Conservation (phyloP, 805 yeast species). For the Ogataea allantospora region DNA sequence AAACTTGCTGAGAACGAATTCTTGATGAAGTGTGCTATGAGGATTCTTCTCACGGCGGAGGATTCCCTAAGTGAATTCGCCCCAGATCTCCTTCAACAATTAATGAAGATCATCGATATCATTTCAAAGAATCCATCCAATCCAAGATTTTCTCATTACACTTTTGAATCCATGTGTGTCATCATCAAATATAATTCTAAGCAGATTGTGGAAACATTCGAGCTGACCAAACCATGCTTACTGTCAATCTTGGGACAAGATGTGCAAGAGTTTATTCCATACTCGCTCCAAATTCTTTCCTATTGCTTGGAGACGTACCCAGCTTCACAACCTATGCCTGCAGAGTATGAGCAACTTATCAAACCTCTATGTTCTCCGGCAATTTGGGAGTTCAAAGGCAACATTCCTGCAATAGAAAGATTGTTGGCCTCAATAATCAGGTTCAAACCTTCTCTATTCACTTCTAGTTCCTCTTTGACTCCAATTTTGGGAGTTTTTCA, state of each 20-base stretch:
- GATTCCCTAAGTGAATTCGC: slow-evolving; percentile 53
- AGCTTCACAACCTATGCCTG: slow-evolving; percentile 51
- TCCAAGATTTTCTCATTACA: slow-evolving; percentile 87
- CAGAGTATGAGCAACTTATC: slow-evolving; percentile 59
- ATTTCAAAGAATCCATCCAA: slow-evolving; percentile 91
- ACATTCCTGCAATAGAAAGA: slow-evolving; percentile 89
- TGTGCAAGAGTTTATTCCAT: slow-evolving; percentile 92
- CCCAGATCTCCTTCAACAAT: slow-evolving; percentile 55
- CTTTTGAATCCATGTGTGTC: slow-evolving; percentile 84
- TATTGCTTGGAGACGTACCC: slow-evolving; percentile 67
- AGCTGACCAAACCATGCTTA: slow-evolving; percentile 62
- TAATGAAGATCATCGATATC: slow-evolving; percentile 63
- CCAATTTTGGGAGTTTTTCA: slow-evolving; percentile 97
- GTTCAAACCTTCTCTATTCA: slow-evolving; percentile 44
- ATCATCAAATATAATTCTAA: slow-evolving; percentile 52
- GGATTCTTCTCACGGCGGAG: slow-evolving; percentile 72
- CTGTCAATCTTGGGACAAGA: slow-evolving; percentile 72
- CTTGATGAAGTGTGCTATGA: slow-evolving; percentile 83
- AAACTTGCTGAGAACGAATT: slow-evolving; percentile 94
- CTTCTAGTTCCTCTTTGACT: slow-evolving; percentile 43
- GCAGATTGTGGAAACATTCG: slow-evolving; percentile 42
- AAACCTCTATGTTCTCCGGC: slow-evolving; percentile 86
- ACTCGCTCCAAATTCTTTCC: slow-evolving; percentile 86
- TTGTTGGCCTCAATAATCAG: slow-evolving; percentile 64
- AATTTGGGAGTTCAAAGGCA: slow-evolving; percentile 92